Percentiles rank a stretch among this genome's conserved stretches.
phyloP scores from a whole-genome alignment of 2,329 filamentous ascomycete species.

The Alternaria brassicae region DNA sequence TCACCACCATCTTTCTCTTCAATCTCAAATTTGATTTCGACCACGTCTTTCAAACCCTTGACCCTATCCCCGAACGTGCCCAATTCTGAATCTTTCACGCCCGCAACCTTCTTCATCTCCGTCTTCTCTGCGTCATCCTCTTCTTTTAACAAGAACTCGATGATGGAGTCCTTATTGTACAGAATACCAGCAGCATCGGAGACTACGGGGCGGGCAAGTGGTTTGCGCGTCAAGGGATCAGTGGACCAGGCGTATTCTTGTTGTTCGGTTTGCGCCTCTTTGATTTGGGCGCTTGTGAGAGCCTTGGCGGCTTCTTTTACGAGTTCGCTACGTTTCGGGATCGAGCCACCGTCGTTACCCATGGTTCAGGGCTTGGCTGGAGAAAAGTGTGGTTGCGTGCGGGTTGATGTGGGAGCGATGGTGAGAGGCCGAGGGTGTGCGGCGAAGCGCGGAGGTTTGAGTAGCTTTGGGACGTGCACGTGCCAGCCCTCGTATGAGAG shows the following conservation, averaged over 20 bases:
- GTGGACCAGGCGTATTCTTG: conserved; percentile 86
- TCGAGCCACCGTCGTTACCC: conserved; percentile 97
- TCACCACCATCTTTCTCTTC: conserved; percentile 50
- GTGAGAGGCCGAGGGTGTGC: conserved; percentile 17
- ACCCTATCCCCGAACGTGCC: conserved; percentile 67
- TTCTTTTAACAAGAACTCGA: conserved; percentile 70
- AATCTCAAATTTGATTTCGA: conserved; percentile 79
- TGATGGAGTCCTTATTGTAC: conserved; percentile 92
- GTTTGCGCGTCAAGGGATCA: conserved; percentile 83
- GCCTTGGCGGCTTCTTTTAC: conserved; percentile 90
- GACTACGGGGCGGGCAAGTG: conserved; percentile 76
- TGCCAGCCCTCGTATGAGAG: conserved; percentile 4
- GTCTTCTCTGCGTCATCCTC: conserved; percentile 65
- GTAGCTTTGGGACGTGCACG: conserved; percentile 22
- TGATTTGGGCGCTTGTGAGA: conserved; percentile 83
- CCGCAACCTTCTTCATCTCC: conserved; percentile 54
- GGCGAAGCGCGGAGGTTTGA: conserved; percentile 32
- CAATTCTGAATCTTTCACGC: conserved; percentile 57
- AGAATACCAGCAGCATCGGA: conserved; percentile 84
- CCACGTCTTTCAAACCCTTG: conserved; percentile 82
- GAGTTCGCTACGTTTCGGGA: conserved; percentile 92
- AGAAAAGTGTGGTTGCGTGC: neutral
- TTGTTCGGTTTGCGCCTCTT: conserved; percentile 85
- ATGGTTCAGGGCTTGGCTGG: conserved; percentile 57
- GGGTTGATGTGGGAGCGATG: conserved; percentile 2